Evolutionary conservation across 2,329 filamentous ascomycete species (phyloP).

Genomic region (Stagonosporopsis tanaceti): DNA sequence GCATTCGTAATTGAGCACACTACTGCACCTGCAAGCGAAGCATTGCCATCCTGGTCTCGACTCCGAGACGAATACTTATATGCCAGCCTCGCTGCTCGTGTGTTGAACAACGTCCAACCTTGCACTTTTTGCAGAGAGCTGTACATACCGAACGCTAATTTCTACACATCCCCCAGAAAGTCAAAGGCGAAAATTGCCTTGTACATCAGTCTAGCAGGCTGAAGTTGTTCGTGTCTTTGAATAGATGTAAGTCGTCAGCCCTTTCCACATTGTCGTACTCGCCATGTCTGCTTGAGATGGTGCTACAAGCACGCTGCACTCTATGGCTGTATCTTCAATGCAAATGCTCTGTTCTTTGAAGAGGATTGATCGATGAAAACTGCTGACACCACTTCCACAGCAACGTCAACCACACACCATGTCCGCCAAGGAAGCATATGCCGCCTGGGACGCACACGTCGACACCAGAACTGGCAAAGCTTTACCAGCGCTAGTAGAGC

Average conservation of each 20-base stretch:
- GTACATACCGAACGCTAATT: neutral
- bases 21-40: slow-evolving; percentile 15
- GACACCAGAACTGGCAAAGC: slow-evolving; percentile 42
- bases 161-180: neutral
- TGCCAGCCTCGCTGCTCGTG: slow-evolving; percentile 3
- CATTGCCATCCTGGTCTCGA: slow-evolving; percentile 7
- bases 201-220: neutral
- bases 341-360: neutral
- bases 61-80: slow-evolving; percentile 11
- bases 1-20: slow-evolving; percentile 15
- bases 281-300: neutral
- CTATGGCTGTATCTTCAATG: neutral
- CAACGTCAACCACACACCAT: slow-evolving; percentile 21
- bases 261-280: neutral
- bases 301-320: neutral
- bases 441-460: slow-evolving; percentile 39
- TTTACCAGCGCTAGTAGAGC: slow-evolving; percentile 40
- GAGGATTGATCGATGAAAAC: neutral
- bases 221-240: slow-evolving; percentile 16
- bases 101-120: slow-evolving; percentile 7
- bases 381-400: neutral
- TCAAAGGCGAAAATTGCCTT: neutral
- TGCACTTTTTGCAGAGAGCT: slow-evolving; percentile 4
- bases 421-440: slow-evolving; percentile 32
- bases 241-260: slow-evolving; percentile 14